Base-by-base conservation (phyloP, 1,139 yeast genomes). In the Geotrichum reessii region DNA sequence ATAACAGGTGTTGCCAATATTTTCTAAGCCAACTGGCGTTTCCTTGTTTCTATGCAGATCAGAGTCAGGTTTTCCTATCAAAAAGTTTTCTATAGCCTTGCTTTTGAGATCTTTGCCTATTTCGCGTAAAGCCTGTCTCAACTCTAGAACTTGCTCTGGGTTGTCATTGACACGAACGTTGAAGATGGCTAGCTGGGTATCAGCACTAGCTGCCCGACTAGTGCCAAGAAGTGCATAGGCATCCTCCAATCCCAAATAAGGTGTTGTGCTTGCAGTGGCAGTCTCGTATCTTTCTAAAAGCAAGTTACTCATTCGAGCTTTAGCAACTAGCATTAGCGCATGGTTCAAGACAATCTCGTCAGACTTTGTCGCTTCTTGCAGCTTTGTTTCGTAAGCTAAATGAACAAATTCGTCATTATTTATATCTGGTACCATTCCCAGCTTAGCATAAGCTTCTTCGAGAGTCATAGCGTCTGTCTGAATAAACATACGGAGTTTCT, bases 1-100 rank as follows among this genome's bases (percentile, higher is more conserved):
- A 66, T 93, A 93, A 71, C 99, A 93, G 0, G 99, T 92, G 69
- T 93, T 93, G 40, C 99, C 98, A 65, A 91, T 91, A 68, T 93
- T 93, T 71, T 87, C 89, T 68, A 93, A 78, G 0, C 98, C 99
- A 25, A 60, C 60, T 12, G 62, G 62, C 28, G 28, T 28, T 25
- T 54, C 53, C 22, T 47, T 51, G 37, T 52, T 55, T 21, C 33
- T 52, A 12, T 37, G 47, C 14, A 57, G 56, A 9, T 60, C 62
- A 1, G 56, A 48, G 3, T 44, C 61, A 3, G 63, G 53, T n/a
- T 52, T 63, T 22, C 61, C 66, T 25, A 52, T 58, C 7, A 73
- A 63, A 57, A 64, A 72, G 2, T 50, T 59, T 42, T 61, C 61
- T 42, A 72, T 65, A 4, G 61, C 17, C 28, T 58, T 59, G 55